Evolutionary conservation across 352 stramenopile genomes (phyloP).

Genomic region (Pythium folliculosum): DNA sequence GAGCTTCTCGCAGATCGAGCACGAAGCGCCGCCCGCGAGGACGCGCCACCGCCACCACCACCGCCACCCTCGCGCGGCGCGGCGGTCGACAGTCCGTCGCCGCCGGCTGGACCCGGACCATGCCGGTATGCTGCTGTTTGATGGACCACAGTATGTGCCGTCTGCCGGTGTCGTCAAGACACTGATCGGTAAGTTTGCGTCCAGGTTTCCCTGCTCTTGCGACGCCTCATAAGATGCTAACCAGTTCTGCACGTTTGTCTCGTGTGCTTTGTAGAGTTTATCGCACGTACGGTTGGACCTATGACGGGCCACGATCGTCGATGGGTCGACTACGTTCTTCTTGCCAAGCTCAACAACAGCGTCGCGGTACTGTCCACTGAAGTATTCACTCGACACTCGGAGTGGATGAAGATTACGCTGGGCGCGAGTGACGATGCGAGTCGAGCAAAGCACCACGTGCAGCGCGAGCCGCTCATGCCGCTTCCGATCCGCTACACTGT

Average conservation of each 20-base stretch:
- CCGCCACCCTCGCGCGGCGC: conserved; percentile 11
- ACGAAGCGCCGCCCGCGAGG: conserved; percentile 7
- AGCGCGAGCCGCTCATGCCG: conserved; percentile 40
- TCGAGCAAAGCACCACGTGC: conserved; percentile 5
- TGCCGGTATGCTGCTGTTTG: conserved; percentile 70
- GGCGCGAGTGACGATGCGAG: conserved; percentile 36
- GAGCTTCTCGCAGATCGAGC: conserved; percentile 18
- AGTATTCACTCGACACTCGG: conserved; percentile 49
- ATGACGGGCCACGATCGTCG: conserved; percentile 30
- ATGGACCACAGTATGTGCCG: conserved; percentile 53
- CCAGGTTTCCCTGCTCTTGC: not conserved
- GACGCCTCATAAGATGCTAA: not conserved
- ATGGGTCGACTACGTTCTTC: conserved; percentile 56
- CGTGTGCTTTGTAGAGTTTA: conserved; percentile 42
- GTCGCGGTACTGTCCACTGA: conserved; percentile 39
- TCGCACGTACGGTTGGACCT: conserved; percentile 42
- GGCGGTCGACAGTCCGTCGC: conserved; percentile 12
- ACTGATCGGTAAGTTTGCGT: conserved; percentile 46
- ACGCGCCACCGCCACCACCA: not conserved
- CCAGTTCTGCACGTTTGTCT: not conserved
- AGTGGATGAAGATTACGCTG: conserved; percentile 86
- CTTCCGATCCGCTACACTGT: conserved; percentile 66
- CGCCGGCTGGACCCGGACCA: conserved; percentile 56
- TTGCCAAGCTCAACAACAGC: conserved; percentile 47
- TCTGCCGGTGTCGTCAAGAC: conserved; percentile 48